Evolutionary conservation across 306 rosid genomes (phyloP).

Genomic region (Castanopsis chinensis): DNA sequence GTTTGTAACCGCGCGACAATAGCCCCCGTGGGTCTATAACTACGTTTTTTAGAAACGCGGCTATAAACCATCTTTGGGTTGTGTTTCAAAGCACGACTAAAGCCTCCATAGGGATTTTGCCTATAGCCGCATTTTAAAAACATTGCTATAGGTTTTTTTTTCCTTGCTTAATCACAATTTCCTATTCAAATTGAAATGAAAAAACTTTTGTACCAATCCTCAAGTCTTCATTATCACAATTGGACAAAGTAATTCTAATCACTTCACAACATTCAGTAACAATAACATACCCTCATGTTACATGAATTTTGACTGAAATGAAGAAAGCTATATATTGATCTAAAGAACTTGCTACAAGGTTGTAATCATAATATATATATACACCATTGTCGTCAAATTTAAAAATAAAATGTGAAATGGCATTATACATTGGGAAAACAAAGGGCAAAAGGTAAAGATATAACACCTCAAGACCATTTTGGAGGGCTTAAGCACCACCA

Average conservation of each 20-base stretch:
- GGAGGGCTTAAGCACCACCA: too few species aligned
- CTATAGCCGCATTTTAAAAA: too few species aligned
- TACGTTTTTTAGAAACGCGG: too few species aligned
- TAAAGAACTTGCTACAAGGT: neutral
- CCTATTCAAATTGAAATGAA: too few species aligned
- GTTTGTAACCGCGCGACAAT: too few species aligned
- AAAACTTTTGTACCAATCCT: too few species aligned
- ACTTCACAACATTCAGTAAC: neutral
- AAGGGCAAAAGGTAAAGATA: conserved; percentile 9
- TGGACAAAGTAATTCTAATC: neutral
- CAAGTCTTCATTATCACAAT: neutral
- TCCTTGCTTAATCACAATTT: too few species aligned
- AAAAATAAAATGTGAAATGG: neutral
- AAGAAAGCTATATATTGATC: neutral
- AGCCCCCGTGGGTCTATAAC: too few species aligned
- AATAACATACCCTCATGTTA: neutral
- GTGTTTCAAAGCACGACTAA: too few species aligned
- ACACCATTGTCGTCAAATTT: neutral
- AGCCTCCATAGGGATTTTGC: too few species aligned
- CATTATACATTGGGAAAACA: neutral
- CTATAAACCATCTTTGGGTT: too few species aligned
- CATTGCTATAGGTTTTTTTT: too few species aligned
- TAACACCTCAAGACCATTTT: conserved; percentile 88
- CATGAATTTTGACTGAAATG: neutral
- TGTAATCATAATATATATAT: neutral